A percentile compares a stretch with the other conserved stretches of the same genome.
These are phyloP conservation scores for Eucalyptus brandiana DNA, from an alignment of 345 rosid species.

Conservation along the genomic window DNA sequence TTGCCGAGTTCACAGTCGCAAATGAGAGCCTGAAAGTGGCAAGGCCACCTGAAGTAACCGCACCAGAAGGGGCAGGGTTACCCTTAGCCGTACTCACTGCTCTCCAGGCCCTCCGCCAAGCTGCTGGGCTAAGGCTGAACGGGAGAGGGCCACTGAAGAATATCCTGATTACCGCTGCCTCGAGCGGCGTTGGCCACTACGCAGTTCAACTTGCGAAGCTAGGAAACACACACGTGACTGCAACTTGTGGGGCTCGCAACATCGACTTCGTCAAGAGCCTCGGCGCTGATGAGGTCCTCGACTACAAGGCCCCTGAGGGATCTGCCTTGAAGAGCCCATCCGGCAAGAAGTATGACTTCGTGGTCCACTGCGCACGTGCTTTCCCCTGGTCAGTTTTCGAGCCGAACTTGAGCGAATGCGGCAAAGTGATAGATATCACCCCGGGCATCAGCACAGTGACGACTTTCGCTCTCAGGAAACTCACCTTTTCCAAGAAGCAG, in stretches of 20 bases:
- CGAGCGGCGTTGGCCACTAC: conserved; percentile 6
- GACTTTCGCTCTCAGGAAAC: neutral
- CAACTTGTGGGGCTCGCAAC: conserved; percentile 10
- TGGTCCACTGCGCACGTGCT: neutral
- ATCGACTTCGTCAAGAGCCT: neutral
- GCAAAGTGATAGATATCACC: conserved; percentile 4
- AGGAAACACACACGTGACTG: conserved; percentile 4
- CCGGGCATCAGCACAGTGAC: neutral
- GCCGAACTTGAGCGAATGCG: neutral
- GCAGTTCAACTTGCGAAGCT: conserved; percentile 10
- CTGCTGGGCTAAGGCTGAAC: conserved; percentile 3
- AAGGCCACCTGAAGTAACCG: conserved; percentile 7
- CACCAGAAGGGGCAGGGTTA: conserved; percentile 6
- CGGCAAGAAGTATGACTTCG: conserved; percentile 2
- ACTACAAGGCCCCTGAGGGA: conserved; percentile 7
- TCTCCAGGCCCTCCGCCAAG: conserved; percentile 1
- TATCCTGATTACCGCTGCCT: conserved; percentile 8
- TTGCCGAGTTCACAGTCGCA: conserved; percentile 1
- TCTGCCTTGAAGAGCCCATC: conserved; percentile 9
- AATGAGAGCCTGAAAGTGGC: neutral
- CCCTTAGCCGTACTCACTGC: conserved; percentile 8
- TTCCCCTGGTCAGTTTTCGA: conserved; percentile 6
- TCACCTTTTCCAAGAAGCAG: conserved; percentile 6
- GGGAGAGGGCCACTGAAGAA: neutral
- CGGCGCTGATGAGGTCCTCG: conserved; percentile 7